A percentile compares a stretch with the other conserved stretches of the same genome.
Conservation (phyloP, 257 asterid genomes). For the Jacaranda copaia region DNA sequence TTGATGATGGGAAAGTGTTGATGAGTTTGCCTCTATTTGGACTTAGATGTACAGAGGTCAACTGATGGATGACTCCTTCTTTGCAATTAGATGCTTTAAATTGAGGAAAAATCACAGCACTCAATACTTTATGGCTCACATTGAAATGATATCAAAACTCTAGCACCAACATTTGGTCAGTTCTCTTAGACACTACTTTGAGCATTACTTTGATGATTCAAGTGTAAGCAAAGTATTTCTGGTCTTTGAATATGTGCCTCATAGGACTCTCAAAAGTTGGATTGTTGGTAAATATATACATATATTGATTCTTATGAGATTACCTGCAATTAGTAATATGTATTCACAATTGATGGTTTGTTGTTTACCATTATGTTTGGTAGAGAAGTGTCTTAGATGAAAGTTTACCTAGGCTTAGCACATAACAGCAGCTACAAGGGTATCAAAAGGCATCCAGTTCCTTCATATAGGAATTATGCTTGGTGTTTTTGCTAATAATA, state of each 20-base stretch:
- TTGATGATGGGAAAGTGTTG: too few relatives aligned
- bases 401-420: slow-evolving; percentile 85
- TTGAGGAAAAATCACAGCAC: slow-evolving; percentile 62
- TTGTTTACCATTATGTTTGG: slow-evolving; percentile 22
- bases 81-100: slow-evolving; percentile 74
- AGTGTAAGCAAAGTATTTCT: slow-evolving; percentile 79
- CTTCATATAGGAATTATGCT: slow-evolving; percentile 88
- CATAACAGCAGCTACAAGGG: slow-evolving; percentile 79
- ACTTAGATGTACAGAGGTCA: slow-evolving; percentile 83
- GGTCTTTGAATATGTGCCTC: slow-evolving; percentile 80
- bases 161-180: slow-evolving; percentile 85
- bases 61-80: slow-evolving; percentile 68
- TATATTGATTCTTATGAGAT: neutral
- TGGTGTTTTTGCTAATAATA: slow-evolving; percentile 63
- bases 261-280: slow-evolving; percentile 88
- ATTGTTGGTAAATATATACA: slow-evolving; percentile 62
- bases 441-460: slow-evolving; percentile 93
- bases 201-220: slow-evolving; percentile 81
- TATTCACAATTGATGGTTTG: slow-evolving; percentile 18
- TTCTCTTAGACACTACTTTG: slow-evolving; percentile 94
- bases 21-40: too few relatives aligned
- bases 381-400: slow-evolving; percentile 58
- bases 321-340: neutral
- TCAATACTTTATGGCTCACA: slow-evolving; percentile 73
- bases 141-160: slow-evolving; percentile 79